Conservation (phyloP, 768 basidiomycete genomes). For the Calocera viscosa region DNA sequence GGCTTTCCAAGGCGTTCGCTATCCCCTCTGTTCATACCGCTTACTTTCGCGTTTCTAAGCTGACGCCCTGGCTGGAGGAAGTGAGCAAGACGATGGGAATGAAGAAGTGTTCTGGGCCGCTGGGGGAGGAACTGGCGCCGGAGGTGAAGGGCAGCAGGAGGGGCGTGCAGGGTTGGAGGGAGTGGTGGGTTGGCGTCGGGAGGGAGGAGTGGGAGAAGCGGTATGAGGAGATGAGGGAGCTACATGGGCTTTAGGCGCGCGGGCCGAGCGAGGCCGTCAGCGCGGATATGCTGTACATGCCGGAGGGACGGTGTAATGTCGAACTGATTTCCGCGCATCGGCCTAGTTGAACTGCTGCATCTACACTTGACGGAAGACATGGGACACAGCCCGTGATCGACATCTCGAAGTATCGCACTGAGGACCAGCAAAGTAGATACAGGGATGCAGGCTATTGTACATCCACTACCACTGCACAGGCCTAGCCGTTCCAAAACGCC, state of each 20-base stretch:
- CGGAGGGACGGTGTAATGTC: no score
- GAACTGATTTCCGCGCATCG: no score
- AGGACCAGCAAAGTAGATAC: no score
- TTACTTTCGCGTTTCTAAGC: neutral
- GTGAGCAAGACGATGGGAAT: slow-evolving; percentile 6
- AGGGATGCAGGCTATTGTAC: no score
- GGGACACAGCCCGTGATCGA: no score
- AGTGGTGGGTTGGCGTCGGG: neutral
- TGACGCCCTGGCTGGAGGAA: neutral
- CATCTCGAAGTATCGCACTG: no score
- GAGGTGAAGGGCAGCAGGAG: neutral
- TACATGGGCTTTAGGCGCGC: neutral
- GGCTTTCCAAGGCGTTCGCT: slow-evolving; percentile 45
- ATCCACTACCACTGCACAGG: no score
- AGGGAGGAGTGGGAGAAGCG: neutral
- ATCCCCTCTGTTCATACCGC: slow-evolving; percentile 21
- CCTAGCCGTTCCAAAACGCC: no score
- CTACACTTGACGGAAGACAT: no score
- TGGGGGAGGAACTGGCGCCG: neutral
- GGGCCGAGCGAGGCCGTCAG: no score
- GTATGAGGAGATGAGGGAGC: slow-evolving; percentile 5
- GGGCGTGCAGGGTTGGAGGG: neutral
- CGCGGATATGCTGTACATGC: no score
- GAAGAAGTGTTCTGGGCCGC: neutral
- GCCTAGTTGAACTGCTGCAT: no score